Base-by-base conservation (phyloP, 2,329 filamentous ascomycete species). In the Diaporthe citrichinensis region DNA sequence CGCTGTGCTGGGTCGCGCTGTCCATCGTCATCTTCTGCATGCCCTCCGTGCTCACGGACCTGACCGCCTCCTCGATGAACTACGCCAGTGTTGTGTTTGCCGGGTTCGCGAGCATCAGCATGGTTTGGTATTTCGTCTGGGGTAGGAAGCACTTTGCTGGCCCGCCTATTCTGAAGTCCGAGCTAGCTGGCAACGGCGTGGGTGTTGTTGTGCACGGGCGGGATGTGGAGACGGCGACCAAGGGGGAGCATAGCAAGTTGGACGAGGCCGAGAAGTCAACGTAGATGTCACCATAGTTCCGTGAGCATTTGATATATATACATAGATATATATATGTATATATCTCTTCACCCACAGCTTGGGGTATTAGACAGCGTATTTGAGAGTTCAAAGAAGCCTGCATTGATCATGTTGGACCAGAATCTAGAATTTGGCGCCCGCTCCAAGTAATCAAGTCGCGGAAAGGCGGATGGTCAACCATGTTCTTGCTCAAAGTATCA, bases 1-100 rank as follows among this genome's bases (percentile, higher is more conserved):
- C 92, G 71, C 83, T 95, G n/a, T 83, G 86, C 53, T 96, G 94
- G 94, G 94, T 95, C 75, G 83, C 86, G 44, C 86, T 96, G 25
- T 90, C 93, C 1, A 88, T 94, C 23, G 89, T 94, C 74, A 85
- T 96, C 59, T 96, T 95, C 85, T 95, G 93, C 81, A 94, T 96
- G 92, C 94, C 92, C 3, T 88, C 90, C 8, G 87, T 89, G 4
- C 81, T 93, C 14, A 89, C 91, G 0, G 90, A 71, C 62, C 69
- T 93, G 4, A 85, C 86, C 15, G 81, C 91, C 5, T 82, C 82
- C 17, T 86, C 84, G 25, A 93, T 93, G 91, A 93, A 93, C 82
- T 93, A 93, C 80, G 91, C 92, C 3, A 90, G 88, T 25, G 91
- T 91, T 10, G 92, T 93, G 8, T 93, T 93, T 82, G 88, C 89